Evolutionary conservation across 2,329 filamentous ascomycete genomes (phyloP).

Genomic region (Aspergillus bombycis): DNA sequence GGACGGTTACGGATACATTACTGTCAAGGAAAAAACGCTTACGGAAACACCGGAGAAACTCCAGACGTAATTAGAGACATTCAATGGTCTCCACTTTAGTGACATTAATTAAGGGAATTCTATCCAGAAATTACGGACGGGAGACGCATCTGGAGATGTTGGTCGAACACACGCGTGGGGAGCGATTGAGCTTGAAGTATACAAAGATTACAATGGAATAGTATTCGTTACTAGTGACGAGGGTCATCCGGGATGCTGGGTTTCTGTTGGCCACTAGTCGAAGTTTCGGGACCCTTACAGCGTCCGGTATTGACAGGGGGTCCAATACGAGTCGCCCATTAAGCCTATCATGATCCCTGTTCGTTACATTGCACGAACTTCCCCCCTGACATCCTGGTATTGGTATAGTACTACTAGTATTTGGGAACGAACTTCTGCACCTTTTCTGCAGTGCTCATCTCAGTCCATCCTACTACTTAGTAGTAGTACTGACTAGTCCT

Average conservation of each 20-base stretch:
- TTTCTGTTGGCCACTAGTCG: background rate
- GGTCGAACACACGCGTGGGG: background rate
- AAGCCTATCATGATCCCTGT: background rate
- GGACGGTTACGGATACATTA: background rate
- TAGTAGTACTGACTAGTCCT: background rate
- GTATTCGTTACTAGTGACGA: background rate
- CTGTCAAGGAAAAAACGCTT: background rate
- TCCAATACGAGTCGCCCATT: background rate
- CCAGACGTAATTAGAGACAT: background rate
- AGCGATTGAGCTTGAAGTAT: background rate
- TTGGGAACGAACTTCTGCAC: background rate
- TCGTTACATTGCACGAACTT: too few species aligned
- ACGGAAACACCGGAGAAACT: background rate
- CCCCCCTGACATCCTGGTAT: background rate
- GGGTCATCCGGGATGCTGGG: background rate
- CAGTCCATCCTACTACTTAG: too few species aligned
- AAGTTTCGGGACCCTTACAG: background rate
- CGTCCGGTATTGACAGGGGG: background rate
- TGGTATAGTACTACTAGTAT: background rate
- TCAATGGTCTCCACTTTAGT: background rate
- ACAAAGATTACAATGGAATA: background rate
- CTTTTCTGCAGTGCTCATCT: too few species aligned
- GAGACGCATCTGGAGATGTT: background rate
- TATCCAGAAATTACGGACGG: background rate
- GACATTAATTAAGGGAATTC: background rate